Percentiles rank a stretch among this genome's conserved stretches.
phyloP scores from a whole-genome alignment of 1,284 basidiomycete species.

The Rhodotorula sp. region DNA sequence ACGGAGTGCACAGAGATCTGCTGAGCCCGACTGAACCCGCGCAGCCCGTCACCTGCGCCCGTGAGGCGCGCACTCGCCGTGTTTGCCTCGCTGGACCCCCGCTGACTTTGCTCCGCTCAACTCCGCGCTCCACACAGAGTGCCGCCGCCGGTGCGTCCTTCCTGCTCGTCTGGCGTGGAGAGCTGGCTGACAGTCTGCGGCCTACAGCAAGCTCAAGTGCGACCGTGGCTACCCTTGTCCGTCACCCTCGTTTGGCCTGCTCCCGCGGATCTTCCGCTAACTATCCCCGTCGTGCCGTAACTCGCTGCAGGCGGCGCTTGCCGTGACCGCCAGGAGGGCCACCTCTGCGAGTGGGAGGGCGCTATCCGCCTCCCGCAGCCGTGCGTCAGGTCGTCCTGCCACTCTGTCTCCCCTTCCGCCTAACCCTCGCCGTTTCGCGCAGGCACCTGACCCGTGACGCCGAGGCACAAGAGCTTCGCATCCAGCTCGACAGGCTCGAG shows the following conservation, averaged over 20 bases:
- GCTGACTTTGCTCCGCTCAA: neutral
- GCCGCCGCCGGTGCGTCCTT: conserved; percentile 4
- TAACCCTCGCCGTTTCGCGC: neutral
- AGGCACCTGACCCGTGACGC: conserved; percentile 38
- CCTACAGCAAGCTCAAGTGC: conserved; percentile 26
- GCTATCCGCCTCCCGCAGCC: conserved; percentile 37
- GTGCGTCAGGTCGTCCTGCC: neutral
- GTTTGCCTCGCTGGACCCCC: neutral
- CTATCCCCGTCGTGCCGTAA: too few relatives aligned
- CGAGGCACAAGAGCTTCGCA: conserved; percentile 36
- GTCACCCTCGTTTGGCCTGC: neutral
- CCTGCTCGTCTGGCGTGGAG: neutral
- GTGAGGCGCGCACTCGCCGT: conserved; percentile 2
- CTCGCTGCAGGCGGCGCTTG: conserved; percentile 27
- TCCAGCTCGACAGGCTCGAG: conserved; percentile 39
- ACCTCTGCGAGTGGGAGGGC: conserved; percentile 40
- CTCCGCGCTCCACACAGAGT: neutral
- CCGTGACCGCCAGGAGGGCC: conserved; percentile 35
- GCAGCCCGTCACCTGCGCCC: conserved; percentile 36
- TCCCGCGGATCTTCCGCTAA: neutral
- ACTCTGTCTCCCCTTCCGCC: neutral
- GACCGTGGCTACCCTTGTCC: conserved; percentile 32
- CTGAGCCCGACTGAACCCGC: neutral
- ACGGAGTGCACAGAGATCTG: neutral
- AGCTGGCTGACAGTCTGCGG: neutral